phyloP scores from a whole-genome alignment of 2,329 filamentous ascomycete species.

The Alternaria ventricosa region DNA sequence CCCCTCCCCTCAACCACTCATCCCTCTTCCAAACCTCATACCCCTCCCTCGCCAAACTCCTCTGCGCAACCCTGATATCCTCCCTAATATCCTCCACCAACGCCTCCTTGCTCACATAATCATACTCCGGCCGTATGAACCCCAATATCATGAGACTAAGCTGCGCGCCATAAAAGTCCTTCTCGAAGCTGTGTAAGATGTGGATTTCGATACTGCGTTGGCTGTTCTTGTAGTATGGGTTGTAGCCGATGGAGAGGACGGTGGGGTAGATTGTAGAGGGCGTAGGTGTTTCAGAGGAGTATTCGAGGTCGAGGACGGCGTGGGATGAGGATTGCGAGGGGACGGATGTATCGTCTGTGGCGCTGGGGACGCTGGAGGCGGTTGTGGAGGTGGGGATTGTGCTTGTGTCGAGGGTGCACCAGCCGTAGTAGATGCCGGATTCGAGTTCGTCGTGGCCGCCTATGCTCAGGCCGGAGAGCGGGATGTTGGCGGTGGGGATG shows the following conservation, averaged over 20 bases:
- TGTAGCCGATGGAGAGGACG: constrained; percentile 70
- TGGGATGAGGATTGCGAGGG: constrained; percentile 32
- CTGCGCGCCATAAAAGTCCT: constrained; percentile 83
- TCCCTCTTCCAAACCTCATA: constrained; percentile 64
- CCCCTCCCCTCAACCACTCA: constrained; percentile 42
- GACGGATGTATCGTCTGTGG: constrained; percentile 20
- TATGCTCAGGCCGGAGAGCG: constrained; percentile 72
- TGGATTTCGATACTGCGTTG: constrained; percentile 89
- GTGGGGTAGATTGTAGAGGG: constrained; percentile 37
- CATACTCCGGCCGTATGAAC: constrained; percentile 86
- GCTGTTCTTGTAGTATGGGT: constrained; percentile 95
- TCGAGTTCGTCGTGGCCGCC: constrained; percentile 67
- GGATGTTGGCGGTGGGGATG: constrained; percentile 93
- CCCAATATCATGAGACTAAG: constrained; percentile 84
- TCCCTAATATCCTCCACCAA: constrained; percentile 86
- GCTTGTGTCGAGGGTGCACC: constrained; percentile 72
- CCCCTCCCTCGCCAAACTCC: constrained; percentile 70
- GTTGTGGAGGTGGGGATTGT: constrained; percentile 42
- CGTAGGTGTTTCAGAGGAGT: constrained; percentile 20
- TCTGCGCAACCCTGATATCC: constrained; percentile 82
- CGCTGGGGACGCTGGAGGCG: constrained; percentile 26
- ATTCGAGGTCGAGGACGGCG: constrained; percentile 36
- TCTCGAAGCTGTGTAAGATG: constrained; percentile 76
- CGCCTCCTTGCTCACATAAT: constrained; percentile 84
- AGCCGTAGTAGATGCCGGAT: constrained; percentile 93